Percentiles rank a stretch among this genome's conserved stretches.
Conservation (phyloP, 768 basidiomycete genomes). For the Trametes cinnabarina region DNA sequence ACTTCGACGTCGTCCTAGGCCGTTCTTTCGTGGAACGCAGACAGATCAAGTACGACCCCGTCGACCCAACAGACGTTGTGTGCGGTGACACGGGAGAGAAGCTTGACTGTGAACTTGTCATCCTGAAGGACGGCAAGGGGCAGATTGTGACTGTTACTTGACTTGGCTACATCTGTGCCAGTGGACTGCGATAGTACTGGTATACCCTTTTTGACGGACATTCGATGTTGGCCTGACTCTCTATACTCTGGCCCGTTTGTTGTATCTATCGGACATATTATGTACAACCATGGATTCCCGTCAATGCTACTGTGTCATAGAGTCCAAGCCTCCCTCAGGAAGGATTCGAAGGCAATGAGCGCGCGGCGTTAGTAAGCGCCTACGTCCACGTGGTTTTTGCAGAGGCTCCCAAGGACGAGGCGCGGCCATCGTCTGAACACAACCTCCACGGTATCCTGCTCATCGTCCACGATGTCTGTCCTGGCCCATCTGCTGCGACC, state of each 20-base stretch:
- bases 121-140: slow-evolving; percentile 87
- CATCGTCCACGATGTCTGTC: slow-evolving; percentile 35
- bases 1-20: slow-evolving; percentile 94
- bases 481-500: slow-evolving; percentile 52
- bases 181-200: background rate
- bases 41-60: slow-evolving; percentile 75
- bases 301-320: too few relatives aligned
- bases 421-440: slow-evolving; percentile 5
- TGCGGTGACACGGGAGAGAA: slow-evolving; percentile 92
- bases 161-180: background rate
- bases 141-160: slow-evolving; percentile 88
- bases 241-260: background rate
- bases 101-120: slow-evolving; percentile 88
- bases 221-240: background rate
- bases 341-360: background rate
- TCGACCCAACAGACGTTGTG: slow-evolving; percentile 86
- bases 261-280: background rate
- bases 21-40: slow-evolving; percentile 76
- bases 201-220: background rate
- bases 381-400: slow-evolving; percentile 4
- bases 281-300: too few relatives aligned
- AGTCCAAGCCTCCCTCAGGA: background rate
- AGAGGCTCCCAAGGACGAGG: background rate
- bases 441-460: slow-evolving; percentile 10
- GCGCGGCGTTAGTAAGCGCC: background rate